Conservation (phyloP, 306 rosid species). For the Citrullus colocynthis region DNA sequence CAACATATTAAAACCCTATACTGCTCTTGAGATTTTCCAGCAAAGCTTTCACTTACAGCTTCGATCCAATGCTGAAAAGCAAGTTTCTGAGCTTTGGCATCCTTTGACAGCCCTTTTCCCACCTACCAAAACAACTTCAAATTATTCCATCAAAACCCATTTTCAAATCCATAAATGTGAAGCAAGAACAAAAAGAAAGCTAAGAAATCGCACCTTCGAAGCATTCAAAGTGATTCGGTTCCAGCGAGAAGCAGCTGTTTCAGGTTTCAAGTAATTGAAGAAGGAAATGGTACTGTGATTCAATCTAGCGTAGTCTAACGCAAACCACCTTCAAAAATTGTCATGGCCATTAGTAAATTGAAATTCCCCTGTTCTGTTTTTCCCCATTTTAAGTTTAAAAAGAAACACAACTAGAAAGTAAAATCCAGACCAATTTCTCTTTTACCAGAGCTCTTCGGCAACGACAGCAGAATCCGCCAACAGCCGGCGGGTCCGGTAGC, state of each 20-base stretch:
- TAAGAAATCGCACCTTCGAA: slow-evolving; percentile 37
- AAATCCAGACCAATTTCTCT: neutral
- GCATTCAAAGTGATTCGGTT: slow-evolving; percentile 58
- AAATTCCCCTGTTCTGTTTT: neutral
- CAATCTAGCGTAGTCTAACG: slow-evolving; percentile 48
- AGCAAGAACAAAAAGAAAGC: neutral
- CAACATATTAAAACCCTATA: neutral
- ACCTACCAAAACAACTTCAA: slow-evolving; percentile 41
- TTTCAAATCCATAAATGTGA: neutral
- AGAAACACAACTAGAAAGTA: neutral
- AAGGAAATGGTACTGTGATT: slow-evolving; percentile 74
- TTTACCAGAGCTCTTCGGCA: slow-evolving; percentile 83
- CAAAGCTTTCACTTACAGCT: slow-evolving; percentile 41
- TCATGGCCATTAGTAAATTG: neutral
- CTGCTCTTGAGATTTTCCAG: neutral
- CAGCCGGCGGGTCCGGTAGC: slow-evolving; percentile 82
- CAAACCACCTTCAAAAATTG: slow-evolving; percentile 61
- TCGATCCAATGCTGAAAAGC: slow-evolving; percentile 99
- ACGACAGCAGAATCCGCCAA: slow-evolving; percentile 92
- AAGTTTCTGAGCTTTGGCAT: slow-evolving; percentile 77
- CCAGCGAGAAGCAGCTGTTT: slow-evolving; percentile 57
- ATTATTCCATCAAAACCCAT: neutral
- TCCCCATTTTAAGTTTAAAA: neutral
- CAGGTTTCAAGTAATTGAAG: slow-evolving; percentile 54
- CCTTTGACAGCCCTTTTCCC: slow-evolving; percentile 72